Conservation (phyloP, 768 basidiomycete species). For the Psilocybe azurescens region DNA sequence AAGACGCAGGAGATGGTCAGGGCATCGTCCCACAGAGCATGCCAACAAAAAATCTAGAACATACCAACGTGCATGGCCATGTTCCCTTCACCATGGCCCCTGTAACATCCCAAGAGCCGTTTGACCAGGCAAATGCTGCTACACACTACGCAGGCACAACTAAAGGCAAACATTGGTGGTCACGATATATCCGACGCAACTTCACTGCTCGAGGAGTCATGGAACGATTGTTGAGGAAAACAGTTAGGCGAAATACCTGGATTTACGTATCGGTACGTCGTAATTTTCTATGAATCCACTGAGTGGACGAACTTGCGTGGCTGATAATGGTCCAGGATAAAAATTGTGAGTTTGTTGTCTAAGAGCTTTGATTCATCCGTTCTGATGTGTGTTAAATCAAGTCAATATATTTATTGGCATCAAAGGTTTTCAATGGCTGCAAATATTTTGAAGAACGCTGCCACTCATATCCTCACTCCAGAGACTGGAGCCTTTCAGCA, state of each 20-base stretch:
- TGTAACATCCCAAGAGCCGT: constrained; percentile 5
- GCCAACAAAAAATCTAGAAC: constrained; percentile 18
- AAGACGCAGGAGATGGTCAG: constrained; percentile 58
- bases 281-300: not conserved
- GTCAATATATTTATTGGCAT: constrained; percentile 74
- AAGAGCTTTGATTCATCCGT: not conserved
- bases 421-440: constrained; percentile 44
- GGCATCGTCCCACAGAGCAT: constrained; percentile 54
- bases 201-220: constrained; percentile 58
- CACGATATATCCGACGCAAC: constrained; percentile 43
- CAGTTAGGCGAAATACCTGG: constrained; percentile 66
- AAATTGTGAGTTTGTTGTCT: constrained; percentile 43
- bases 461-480: constrained; percentile 9
- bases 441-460: not conserved
- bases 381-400: constrained; percentile 22
- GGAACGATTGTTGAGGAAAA: constrained; percentile 61
- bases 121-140: constrained; percentile 36
- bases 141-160: constrained; percentile 46
- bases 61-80: constrained; percentile 4
- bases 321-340: constrained; percentile 44
- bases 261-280: constrained; percentile 64
- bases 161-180: constrained; percentile 39
- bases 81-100: constrained; percentile 25
- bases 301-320: not conserved
- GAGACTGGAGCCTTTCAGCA: constrained; percentile 69